Evolutionary conservation across 192 early-diverging fungal genomes (phyloP).

Genomic region (Chytriomyces hyalinus): DNA sequence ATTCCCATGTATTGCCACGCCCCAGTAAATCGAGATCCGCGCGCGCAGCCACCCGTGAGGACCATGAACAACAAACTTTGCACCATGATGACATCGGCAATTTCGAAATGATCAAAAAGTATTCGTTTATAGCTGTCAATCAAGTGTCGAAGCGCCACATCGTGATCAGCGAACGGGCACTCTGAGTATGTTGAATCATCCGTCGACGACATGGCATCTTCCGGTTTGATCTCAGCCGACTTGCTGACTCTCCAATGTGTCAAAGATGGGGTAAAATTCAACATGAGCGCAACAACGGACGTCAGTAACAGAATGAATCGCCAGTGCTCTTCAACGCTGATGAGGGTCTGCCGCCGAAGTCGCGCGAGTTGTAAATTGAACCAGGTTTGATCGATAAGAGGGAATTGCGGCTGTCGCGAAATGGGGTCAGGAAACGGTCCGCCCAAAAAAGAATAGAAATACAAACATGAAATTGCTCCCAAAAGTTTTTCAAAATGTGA

Average conservation of each 20-base stretch:
- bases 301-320: conserved; percentile 19
- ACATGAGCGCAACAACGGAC: conserved; percentile 30
- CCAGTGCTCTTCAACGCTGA: conserved; percentile 4
- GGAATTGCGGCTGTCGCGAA: conserved; percentile 16
- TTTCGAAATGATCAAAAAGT: conserved; percentile 30
- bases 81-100: conserved; percentile 18
- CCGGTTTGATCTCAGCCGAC: neutral
- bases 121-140: conserved; percentile 15
- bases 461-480: conserved; percentile 30
- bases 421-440: neutral
- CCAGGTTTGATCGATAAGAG: conserved; percentile 10
- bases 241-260: conserved; percentile 6
- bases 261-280: conserved; percentile 36
- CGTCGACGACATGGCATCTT: neutral
- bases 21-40: conserved; percentile 18
- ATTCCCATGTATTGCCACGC: conserved; percentile 31
- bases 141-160: neutral
- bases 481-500: conserved; percentile 22
- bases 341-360: neutral
- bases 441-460: neutral
- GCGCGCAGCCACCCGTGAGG: conserved; percentile 9
- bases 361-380: conserved; percentile 1
- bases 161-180: neutral
- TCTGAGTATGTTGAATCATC: neutral
- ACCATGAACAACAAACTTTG: conserved; percentile 27